phyloP scores from a whole-genome alignment of 352 stramenopile genomes.

The Sclerospora graminicola region DNA sequence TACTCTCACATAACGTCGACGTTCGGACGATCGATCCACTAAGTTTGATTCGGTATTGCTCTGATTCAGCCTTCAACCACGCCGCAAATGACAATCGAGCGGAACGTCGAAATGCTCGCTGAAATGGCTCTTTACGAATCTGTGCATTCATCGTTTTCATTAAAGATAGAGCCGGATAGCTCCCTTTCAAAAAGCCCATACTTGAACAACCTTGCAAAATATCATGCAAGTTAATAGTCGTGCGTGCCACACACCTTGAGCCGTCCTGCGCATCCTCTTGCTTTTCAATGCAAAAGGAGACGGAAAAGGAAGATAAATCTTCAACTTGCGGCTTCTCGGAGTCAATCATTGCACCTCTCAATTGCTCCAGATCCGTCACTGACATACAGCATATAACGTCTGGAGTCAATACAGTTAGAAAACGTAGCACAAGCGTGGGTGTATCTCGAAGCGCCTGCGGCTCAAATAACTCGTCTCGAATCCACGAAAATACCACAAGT shows the following conservation, averaged over 20 bases:
- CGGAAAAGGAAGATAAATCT: constrained; percentile 19
- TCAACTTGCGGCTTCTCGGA: constrained; percentile 8
- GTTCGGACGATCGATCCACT: constrained; percentile 4
- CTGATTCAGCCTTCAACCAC: constrained; percentile 17
- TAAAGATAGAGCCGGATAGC: constrained; percentile 18
- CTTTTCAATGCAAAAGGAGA: constrained; percentile 34
- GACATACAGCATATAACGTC: constrained; percentile 25
- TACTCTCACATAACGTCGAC: constrained; percentile 9
- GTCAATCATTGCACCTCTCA: constrained; percentile 6
- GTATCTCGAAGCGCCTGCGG: constrained; percentile 33
- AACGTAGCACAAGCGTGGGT: constrained; percentile 51
- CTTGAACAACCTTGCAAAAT: constrained; percentile 1
- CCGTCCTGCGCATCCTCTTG: constrained; percentile 44
- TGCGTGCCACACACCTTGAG: constrained; percentile 12
- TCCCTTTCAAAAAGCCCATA: constrained; percentile 27
- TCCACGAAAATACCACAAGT: constrained; percentile 57
- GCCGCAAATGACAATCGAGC: constrained; percentile 5
- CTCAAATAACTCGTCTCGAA: constrained; percentile 39
- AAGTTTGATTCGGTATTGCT: constrained; percentile 13
- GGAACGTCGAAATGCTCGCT: constrained; percentile 1
- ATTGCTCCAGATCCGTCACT: constrained; percentile 8
- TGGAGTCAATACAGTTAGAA: constrained; percentile 24
- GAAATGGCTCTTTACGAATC: constrained; percentile 1
- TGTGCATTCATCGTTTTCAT: constrained; percentile 8
- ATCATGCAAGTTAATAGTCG: constrained; percentile 19